A percentile compares a stretch with the other conserved stretches of the same genome.
Evolutionary conservation across 805 yeast species (phyloP).

Genomic region (Candida ipomoeae): DNA sequence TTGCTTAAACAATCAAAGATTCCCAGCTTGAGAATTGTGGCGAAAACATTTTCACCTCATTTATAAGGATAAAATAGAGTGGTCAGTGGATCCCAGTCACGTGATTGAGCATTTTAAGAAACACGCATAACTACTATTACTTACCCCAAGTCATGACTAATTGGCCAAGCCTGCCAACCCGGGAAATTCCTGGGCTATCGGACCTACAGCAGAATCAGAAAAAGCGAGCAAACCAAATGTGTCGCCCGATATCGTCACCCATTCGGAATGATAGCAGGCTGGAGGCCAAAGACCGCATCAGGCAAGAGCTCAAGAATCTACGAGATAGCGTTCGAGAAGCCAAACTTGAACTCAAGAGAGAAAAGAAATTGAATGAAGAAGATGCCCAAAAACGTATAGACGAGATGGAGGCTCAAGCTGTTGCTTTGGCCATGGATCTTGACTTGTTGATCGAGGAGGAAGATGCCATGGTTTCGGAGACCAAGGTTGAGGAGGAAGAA

Average conservation of each 20-base stretch:
- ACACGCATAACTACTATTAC: not conserved
- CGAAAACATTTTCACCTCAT: no score
- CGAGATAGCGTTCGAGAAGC: conserved; percentile 12
- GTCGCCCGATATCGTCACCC: conserved; percentile 18
- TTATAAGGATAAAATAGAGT: not conserved
- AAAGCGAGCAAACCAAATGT: conserved; percentile 10
- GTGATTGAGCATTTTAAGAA: not conserved
- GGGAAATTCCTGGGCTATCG: conserved; percentile 5
- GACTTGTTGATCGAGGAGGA: conserved; percentile 10
- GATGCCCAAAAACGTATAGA: conserved; percentile 3
- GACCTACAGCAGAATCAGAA: conserved; percentile 11
- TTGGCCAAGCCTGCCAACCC: conserved; percentile 16
- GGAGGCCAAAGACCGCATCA: not conserved
- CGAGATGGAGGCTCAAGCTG: conserved; percentile 12
- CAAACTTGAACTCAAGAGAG: conserved; percentile 11
- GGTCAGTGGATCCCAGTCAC: not conserved
- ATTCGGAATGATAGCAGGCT: not conserved
- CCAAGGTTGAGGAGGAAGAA: not conserved
- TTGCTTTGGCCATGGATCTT: conserved; percentile 9
- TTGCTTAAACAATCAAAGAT: no score
- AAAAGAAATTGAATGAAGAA: conserved; percentile 12
- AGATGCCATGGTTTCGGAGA: not conserved
- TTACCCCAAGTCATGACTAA: not conserved
- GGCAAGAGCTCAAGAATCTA: conserved; percentile 8
- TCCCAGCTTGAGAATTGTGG: no score